Percentiles rank a stretch among this genome's conserved stretches.
Conservation (phyloP, 257 asterid species). For the Przewalskia tangutica region DNA sequence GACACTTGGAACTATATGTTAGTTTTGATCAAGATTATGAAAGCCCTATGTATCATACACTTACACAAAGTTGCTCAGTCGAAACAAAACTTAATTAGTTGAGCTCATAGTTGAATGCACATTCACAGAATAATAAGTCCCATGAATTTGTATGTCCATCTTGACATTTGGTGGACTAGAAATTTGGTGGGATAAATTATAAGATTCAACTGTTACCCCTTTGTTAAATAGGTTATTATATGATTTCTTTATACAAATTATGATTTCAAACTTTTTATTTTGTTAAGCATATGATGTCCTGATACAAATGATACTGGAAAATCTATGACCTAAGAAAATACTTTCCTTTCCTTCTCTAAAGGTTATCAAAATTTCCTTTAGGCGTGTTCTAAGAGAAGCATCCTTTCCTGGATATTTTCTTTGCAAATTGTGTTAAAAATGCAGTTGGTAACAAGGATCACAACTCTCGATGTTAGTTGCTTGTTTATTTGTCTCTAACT, state of each 20-base stretch:
- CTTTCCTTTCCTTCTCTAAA: background rate
- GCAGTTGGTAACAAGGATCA: background rate
- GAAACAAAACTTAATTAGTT: background rate
- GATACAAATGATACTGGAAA: background rate
- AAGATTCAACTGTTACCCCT: background rate
- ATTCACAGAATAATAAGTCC: background rate
- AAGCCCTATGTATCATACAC: background rate
- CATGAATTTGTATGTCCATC: background rate
- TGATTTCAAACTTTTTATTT: background rate
- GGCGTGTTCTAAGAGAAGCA: background rate
- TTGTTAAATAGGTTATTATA: background rate
- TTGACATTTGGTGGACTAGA: background rate
- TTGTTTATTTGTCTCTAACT: background rate
- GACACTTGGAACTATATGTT: background rate
- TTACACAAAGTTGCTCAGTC: background rate
- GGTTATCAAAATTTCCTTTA: background rate
- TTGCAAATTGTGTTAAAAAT: background rate
- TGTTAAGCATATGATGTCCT: background rate
- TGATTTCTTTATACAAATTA: background rate
- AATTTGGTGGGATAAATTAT: background rate
- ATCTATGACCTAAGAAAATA: no score
- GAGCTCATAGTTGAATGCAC: background rate
- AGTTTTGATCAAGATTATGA: background rate
- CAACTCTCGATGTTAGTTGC: background rate
- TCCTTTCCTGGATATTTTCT: background rate